These are phyloP conservation scores for Penicillium sclerotiorum DNA, from an alignment of 2,329 filamentous ascomycete genomes.

Conservation along the genomic window DNA sequence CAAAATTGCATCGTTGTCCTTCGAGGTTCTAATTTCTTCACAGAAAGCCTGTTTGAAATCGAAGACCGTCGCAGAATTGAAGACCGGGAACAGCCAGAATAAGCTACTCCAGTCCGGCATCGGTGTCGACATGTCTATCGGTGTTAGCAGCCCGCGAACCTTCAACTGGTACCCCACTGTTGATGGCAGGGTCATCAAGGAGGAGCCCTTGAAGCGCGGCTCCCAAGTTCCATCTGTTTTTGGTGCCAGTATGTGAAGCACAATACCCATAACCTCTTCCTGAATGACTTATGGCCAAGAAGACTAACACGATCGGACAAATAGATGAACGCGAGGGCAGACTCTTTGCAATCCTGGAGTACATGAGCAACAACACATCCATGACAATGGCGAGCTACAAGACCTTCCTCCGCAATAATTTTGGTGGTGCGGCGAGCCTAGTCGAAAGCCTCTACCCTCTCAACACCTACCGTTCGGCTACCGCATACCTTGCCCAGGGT, in stretches of 20 bases:
- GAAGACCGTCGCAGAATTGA: slow-evolving; percentile 12
- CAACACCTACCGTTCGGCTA: background rate
- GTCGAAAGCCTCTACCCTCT: background rate
- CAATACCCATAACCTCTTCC: background rate
- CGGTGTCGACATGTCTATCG: background rate
- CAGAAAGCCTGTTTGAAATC: slow-evolving; percentile 26
- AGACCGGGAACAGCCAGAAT: slow-evolving; percentile 10
- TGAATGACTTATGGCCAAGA: background rate
- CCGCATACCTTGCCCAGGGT: no score
- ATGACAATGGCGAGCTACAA: slow-evolving; percentile 14
- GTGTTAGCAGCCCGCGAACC: background rate
- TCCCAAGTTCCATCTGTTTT: slow-evolving; percentile 23
- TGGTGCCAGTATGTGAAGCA: slow-evolving; percentile 26
- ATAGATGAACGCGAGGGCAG: slow-evolving; percentile 3
- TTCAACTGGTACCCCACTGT: slow-evolving; percentile 19
- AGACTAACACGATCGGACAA: background rate
- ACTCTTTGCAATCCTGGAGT: background rate
- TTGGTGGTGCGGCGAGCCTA: background rate
- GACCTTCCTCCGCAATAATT: slow-evolving; percentile 7
- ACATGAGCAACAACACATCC: background rate
- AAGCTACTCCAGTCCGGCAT: background rate
- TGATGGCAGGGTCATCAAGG: slow-evolving; percentile 21
- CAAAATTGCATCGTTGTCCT: no score
- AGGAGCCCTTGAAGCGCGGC: slow-evolving; percentile 18
- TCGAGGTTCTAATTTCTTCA: slow-evolving; percentile 11